Conservation (phyloP, 148 eudicot species). For the Persicaria maculosa region DNA sequence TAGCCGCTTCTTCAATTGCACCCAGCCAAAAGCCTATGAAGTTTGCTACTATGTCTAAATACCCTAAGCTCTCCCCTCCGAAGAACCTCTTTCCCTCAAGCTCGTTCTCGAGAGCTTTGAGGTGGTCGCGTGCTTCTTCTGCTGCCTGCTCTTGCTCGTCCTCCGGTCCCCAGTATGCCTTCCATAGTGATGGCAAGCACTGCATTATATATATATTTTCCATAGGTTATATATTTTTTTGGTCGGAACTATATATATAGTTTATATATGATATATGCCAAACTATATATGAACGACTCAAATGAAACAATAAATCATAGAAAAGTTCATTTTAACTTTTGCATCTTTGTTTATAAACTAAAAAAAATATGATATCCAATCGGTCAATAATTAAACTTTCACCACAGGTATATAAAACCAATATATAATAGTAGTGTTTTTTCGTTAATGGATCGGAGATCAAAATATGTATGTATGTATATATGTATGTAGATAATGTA, state of each 20-base stretch:
- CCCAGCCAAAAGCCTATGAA: not conserved
- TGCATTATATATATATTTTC: too few species aligned
- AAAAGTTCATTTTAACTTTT: too few species aligned
- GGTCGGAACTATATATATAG: too few species aligned
- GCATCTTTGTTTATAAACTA: too few species aligned
- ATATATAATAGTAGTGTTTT: too few species aligned
- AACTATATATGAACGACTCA: too few species aligned
- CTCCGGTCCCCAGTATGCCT: slow-evolving; percentile 14
- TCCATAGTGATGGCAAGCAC: slow-evolving; percentile 6
- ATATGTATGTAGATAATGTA: not conserved
- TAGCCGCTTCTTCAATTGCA: slow-evolving; percentile 14
- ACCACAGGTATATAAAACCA: too few species aligned
- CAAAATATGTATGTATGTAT: not conserved
- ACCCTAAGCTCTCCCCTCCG: slow-evolving; percentile 23
- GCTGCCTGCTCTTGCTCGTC: not conserved
- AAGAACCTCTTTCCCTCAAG: slow-evolving; percentile 19
- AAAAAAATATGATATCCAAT: too few species aligned
- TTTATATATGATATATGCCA: not conserved
- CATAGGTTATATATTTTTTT: too few species aligned
- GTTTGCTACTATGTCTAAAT: slow-evolving; percentile 22
- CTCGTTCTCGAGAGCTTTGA: slow-evolving; percentile 20
- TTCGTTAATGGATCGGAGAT: too few species aligned
- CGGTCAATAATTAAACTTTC: too few species aligned
- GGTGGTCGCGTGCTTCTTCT: slow-evolving; percentile 9
- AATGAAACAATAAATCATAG: too few species aligned